These are phyloP conservation scores for Cyberlindnera galapagoensis DNA, from an alignment of 805 yeast genomes.

Conservation along the genomic window DNA sequence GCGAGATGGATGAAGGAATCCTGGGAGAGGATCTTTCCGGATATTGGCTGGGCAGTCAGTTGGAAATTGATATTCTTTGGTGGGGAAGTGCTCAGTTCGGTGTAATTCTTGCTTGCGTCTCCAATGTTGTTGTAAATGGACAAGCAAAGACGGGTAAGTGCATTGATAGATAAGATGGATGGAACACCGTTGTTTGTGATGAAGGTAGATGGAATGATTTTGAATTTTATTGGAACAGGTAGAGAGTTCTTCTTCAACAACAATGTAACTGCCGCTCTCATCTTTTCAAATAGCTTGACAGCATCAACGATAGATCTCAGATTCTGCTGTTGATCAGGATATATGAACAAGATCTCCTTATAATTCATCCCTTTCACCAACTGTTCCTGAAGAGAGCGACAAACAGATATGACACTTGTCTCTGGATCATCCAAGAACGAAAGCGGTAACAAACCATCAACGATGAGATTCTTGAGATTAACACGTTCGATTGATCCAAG, in stretches of 20 bases:
- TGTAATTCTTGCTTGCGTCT: slow-evolving; percentile 25
- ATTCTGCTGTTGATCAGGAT: slow-evolving; percentile 15
- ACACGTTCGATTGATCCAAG: slow-evolving; percentile 37
- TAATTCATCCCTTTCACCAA: slow-evolving; percentile 4
- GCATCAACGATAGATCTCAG: slow-evolving; percentile 41
- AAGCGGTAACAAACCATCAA: slow-evolving; percentile 8
- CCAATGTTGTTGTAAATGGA: slow-evolving; percentile 56
- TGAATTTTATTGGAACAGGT: slow-evolving; percentile 19
- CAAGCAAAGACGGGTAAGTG: slow-evolving; percentile 40
- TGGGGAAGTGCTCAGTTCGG: slow-evolving; percentile 34
- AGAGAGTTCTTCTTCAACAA: slow-evolving; percentile 7
- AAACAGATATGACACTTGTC: slow-evolving; percentile 1
- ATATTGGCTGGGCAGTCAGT: slow-evolving; percentile 32
- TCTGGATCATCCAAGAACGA: slow-evolving; percentile 2
- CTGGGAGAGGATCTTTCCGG: slow-evolving; percentile 39
- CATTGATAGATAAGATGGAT: slow-evolving; percentile 27
- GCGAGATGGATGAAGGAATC: slow-evolving; percentile 82
- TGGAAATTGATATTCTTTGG: slow-evolving; percentile 39
- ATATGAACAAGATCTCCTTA: slow-evolving; percentile 14
- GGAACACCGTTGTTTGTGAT: slow-evolving; percentile 30
- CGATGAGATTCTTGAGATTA: slow-evolving; percentile 23
- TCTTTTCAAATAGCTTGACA: slow-evolving; percentile 40
- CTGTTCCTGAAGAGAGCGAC: slow-evolving; percentile 2
- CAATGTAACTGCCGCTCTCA: slow-evolving; percentile 28
- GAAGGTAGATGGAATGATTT: slow-evolving; percentile 36